Base-by-base conservation (phyloP, 768 basidiomycete species). In the Auriculariales sp. region DNA sequence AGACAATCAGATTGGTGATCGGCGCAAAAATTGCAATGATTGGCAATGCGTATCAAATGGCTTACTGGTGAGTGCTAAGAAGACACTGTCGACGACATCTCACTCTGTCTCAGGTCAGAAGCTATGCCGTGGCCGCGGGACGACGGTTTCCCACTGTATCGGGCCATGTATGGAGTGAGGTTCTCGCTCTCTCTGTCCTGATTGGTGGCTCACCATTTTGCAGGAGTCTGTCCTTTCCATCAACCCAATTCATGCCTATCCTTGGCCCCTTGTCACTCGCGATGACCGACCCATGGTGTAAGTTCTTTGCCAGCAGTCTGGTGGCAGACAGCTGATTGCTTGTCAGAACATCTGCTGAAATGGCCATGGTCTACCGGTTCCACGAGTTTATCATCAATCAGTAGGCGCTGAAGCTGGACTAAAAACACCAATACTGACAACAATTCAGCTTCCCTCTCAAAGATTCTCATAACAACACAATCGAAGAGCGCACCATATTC, bases 311-410 rank as follows among this genome's bases (percentile, higher is more conserved):
- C 6, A 9, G 19, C 39, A 22, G 3, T 22, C 39, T 6, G n/a
- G n/a, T n/a, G n/a, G n/a, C n/a, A n/a, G n/a, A n/a, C n/a, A n/a
- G n/a, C n/a, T n/a, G n/a, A n/a, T n/a, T n/a, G n/a, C n/a, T 15
- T 15, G 9, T 32, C 39, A 44, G 39, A 7, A 44, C 39, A 4
- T 44, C 39, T 10, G 39, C 39, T 3, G 39, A 44, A 25, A 44
- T 44, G 39, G 22, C 39, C 9, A 44, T 44, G 22, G 39, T 44
- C 4, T 44, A 44, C 24, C 39, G 39, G 12, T 44, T 44, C 39
- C 39, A 44, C 39, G 39, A 44, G 24, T 44, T 44, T 25, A 44
- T 44, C 19, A 44, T 44, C 39, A 44, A 44, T 25, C 22, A 44
- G 39, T 36, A 6, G 6, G 35, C 2, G 6, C 5, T 15, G 6